Evolutionary conservation across 208 protist genomes (phyloP).

Genomic region (Trypanosoma congolense): DNA sequence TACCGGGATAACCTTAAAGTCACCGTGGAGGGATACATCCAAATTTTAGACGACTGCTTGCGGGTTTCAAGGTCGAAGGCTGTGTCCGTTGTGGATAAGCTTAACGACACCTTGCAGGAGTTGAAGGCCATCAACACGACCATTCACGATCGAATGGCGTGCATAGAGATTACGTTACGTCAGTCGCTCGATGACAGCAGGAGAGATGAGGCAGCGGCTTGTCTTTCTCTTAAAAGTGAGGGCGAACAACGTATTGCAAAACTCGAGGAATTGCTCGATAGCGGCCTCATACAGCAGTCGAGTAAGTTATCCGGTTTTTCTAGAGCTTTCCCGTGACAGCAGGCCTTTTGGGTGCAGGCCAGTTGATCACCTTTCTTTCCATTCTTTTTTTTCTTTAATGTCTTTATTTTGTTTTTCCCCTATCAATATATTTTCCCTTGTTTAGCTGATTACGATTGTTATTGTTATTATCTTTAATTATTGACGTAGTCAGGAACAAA

Average conservation of each 20-base stretch:
- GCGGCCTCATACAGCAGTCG: constrained; percentile 15
- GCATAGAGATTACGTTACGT: constrained; percentile 68
- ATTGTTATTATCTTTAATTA: too few relatives aligned
- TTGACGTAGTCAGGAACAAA: too few relatives aligned
- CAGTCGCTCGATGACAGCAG: constrained; percentile 66
- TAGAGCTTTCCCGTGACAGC: too few relatives aligned
- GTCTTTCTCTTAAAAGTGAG: constrained; percentile 19
- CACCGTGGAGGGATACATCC: constrained; percentile 34
- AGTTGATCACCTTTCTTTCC: too few relatives aligned
- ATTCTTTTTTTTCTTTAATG: too few relatives aligned
- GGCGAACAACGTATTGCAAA: constrained; percentile 16
- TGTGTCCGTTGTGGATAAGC: constrained; percentile 50
- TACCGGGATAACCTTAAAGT: constrained; percentile 32
- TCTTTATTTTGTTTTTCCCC: too few relatives aligned
- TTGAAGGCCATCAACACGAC: constrained; percentile 64
- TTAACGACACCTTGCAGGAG: constrained; percentile 67
- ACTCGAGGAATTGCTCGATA: constrained; percentile 18
- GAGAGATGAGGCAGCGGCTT: constrained; percentile 32
- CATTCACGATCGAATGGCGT: constrained; percentile 74
- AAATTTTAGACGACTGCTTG: constrained; percentile 43
- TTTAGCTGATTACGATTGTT: too few relatives aligned
- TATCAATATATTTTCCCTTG: too few relatives aligned
- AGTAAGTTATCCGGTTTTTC: constrained; percentile 17
- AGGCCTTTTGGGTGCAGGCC: too few relatives aligned
- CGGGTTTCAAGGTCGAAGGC: constrained; percentile 44